These are phyloP conservation scores for Isoetes taiwanensis DNA, from an alignment of 75 land plant species.

Conservation along the genomic window DNA sequence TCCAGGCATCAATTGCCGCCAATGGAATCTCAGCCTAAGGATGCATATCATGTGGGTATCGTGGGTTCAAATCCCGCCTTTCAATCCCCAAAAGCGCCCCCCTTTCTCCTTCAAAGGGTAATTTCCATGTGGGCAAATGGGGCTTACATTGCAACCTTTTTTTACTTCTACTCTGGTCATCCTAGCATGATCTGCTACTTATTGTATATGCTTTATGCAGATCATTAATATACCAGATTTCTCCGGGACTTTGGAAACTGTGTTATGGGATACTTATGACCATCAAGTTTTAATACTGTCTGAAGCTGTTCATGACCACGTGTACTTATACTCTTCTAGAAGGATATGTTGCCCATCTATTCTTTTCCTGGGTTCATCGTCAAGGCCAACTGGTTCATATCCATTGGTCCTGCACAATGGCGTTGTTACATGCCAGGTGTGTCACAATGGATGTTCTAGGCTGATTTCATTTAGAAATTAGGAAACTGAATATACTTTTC, in stretches of 20 bases:
- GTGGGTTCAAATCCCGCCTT: not conserved
- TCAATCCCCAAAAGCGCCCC: not conserved
- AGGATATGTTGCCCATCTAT: conserved; percentile 8
- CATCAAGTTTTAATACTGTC: conserved; percentile 7
- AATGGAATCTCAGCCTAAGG: no score
- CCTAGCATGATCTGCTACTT: no score
- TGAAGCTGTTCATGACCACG: conserved; percentile 10
- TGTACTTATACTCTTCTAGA: conserved; percentile 11
- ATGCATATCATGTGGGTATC: not conserved
- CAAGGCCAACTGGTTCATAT: not conserved
- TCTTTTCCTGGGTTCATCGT: conserved; percentile 13
- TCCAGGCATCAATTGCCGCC: no score
- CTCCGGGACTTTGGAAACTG: not conserved
- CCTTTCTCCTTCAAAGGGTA: not conserved
- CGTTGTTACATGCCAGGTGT: conserved; percentile 8
- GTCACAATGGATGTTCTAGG: no score
- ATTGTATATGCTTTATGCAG: no score
- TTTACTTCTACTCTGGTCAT: not conserved
- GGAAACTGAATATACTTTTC: no score
- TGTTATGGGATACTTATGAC: conserved; percentile 14
- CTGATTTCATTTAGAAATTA: no score
- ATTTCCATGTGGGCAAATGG: no score
- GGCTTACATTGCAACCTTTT: not conserved
- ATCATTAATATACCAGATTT: conserved; percentile 2
- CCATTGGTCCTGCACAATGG: conserved; percentile 9